Evolutionary conservation across 2,329 filamentous ascomycete species (phyloP), one percentile per base, ranked within the genome.

Genomic region (Parastagonospora avenae): DNA sequence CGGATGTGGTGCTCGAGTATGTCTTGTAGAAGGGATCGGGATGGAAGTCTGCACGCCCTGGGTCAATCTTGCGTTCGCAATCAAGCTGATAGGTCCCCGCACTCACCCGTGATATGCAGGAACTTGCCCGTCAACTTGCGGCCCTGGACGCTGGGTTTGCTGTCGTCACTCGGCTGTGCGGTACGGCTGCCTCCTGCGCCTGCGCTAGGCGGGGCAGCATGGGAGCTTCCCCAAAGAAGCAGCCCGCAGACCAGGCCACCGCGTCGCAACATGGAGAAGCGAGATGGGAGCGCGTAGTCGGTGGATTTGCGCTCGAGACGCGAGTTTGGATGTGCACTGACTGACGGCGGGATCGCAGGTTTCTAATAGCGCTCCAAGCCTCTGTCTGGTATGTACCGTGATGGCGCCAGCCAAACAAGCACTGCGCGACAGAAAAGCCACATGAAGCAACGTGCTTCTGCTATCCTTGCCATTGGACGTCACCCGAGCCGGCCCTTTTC

Each of bases 21-120:
- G 83, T 75, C 74, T 91, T 87, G 80, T 97, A 99, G 75, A 90
- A 90, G 37, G 85, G 84, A 73, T 99, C 94, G 40, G 92, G 91
- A 68, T 99, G 94, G 63, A 97, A 83, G 76, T 99, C 94, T 96
- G 46, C 38, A 48, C 9, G 16, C n/a, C n/a, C 12, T 11, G 9
- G 24, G 36, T 38, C 10, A 36, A 27, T 15, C n/a, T 12, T 4
- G 30, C n/a, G 2, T 29, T 36, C 14, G 19, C 29, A 6, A 12
- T 9, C 14, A 2, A 16, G 11, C 11, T 27, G 8, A 11, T 37
- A 30, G 30, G 15, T 29, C 31, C 41, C 39, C 44, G n/a, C 35
- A 53, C 58, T 36, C 78, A 93, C 91, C 92, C 76, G 91, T 94
- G 63, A 96, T 90, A 75, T 96, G 91, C 68, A 96, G 80, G 77